Evolutionary conservation across 176 grass and related monocot genomes (phyloP), one percentile per base, ranked within the genome.

Genomic region (Paspalum notatum): DNA sequence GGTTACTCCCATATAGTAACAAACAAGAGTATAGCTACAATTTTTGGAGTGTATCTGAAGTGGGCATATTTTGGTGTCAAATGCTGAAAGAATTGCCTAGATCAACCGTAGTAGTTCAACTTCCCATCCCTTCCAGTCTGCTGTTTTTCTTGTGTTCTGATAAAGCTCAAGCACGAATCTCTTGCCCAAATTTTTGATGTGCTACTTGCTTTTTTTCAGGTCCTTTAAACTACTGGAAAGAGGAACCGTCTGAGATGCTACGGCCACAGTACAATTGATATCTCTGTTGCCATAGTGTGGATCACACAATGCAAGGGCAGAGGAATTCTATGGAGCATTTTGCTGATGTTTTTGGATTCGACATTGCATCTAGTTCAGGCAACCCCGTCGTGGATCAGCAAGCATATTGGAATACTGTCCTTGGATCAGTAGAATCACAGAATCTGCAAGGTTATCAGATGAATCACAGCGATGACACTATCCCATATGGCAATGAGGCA

Each of bases 371-470:
- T 38, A 83, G 43, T 84, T 88, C 91, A 27, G 77, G 85, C 32
- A 84, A 68, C 68, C 82, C 86, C 38, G 83, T 57, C 80, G 79
- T 89, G 77, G 92, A 94, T 62, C 92, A 94, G 27, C 86, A 94
- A 16, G 56, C 57, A 46, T 89, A 89, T 70, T 87, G 89, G 88
- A 91, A 87, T 13, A 85, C 32, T 83, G 74, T 84, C 71, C 63
- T 82, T 73, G 84, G 80, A 55, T 76, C 90, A 49, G 80, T 80
- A 76, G 90, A 89, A 41, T 66, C 80, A 11, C 90, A 92, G 21
- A 89, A 76, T 80, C 75, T 83, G 50, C 90, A 68, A 32, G 83
- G 71, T 22, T 92, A 84, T 67, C 63, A 87, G 46, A 44, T 76
- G 68, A 76, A 84, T 55, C 51, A 32, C 22, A 41, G 59, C 46